A percentile compares a stretch with the other conserved stretches of the same genome.
Conservation (phyloP, 371 early-diverging fungal genomes). For the Capniomyces stellatus region DNA sequence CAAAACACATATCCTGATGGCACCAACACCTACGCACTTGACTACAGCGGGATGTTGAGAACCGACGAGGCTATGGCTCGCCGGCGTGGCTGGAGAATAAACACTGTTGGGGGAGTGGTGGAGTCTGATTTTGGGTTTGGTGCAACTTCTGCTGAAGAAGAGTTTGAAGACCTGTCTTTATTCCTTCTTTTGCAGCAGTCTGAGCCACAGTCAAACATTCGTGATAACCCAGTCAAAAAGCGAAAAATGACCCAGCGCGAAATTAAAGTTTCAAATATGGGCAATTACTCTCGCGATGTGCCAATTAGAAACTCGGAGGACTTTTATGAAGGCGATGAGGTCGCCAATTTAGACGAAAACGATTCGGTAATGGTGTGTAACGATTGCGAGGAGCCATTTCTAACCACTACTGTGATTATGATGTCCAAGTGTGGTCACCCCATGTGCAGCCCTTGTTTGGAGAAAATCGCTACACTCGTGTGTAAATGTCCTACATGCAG, state of each 20-base stretch:
- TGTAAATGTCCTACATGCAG: background rate
- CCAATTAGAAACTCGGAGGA: background rate
- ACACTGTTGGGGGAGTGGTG: too few relatives aligned
- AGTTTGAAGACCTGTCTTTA: too few relatives aligned
- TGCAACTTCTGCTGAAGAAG: too few relatives aligned
- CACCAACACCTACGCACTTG: too few relatives aligned
- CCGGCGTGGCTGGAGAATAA: too few relatives aligned
- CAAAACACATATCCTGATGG: too few relatives aligned
- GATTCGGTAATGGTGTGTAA: background rate
- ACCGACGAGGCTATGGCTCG: too few relatives aligned
- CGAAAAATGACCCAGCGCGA: background rate
- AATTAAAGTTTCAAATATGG: background rate
- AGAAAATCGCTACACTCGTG: background rate
- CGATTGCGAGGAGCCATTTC: background rate
- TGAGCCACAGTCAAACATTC: background rate
- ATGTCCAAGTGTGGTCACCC: background rate
- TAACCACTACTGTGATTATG: slow-evolving; percentile 1
- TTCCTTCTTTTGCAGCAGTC: too few relatives aligned
- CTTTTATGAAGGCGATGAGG: background rate
- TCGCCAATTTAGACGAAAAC: background rate
- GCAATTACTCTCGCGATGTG: background rate
- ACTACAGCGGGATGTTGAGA: too few relatives aligned
- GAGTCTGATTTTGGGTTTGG: too few relatives aligned
- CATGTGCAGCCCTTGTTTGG: background rate
- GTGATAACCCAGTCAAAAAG: slow-evolving; percentile 3